Base-by-base conservation (phyloP, 768 basidiomycete genomes). In the Baorangia bicolor region DNA sequence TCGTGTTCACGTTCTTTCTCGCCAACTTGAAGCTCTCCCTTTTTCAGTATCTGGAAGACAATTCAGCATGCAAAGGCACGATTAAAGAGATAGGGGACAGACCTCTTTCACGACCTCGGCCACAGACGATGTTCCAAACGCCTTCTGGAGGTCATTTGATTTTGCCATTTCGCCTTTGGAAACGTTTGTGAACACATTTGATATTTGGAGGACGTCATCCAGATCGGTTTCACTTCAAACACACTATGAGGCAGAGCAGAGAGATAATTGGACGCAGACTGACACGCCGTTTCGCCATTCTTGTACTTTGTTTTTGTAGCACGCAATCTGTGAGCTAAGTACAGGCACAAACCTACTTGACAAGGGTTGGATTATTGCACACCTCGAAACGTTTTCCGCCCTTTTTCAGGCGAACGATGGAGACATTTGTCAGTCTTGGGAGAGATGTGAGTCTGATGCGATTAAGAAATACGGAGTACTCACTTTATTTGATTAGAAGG, bases 291-390 rank as follows among this genome's bases (percentile, higher is more conserved):
- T 92, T 55, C 97, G 78, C 84, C 88, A 99, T 71, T 97, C 95
- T 64, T 95, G 92, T 27, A 99, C 97, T 74, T 98, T 98, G 75
- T 99, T 99, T 79, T 98, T 96, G 78, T 98, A 99, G 73, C 94
- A 97, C 35, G 97, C 96, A 65, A 99, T 90, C 96, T 89, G 59
- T 27, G 28, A 48, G 49, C 41, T 28, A 48, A 23, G 18, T 23
- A 40, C 56, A 9, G 31, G 48, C 20, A 39, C 38, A 14, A 28
- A 31, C 49, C 9, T n/a, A 7, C 27, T 8, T 25, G 43, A 28
- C n/a, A n/a, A 48, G 23, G 23, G 11, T 48, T 23, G 23, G 28
- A 37, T 34, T 10, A 6, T 42, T 18, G 3, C 42, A 30, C 63
- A 93, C 95, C 81, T 99, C 97, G 70, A 97, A 98, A 46, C 97